phyloP scores from a whole-genome alignment of 805 yeast species.

The Metschnikowia hibisci region DNA sequence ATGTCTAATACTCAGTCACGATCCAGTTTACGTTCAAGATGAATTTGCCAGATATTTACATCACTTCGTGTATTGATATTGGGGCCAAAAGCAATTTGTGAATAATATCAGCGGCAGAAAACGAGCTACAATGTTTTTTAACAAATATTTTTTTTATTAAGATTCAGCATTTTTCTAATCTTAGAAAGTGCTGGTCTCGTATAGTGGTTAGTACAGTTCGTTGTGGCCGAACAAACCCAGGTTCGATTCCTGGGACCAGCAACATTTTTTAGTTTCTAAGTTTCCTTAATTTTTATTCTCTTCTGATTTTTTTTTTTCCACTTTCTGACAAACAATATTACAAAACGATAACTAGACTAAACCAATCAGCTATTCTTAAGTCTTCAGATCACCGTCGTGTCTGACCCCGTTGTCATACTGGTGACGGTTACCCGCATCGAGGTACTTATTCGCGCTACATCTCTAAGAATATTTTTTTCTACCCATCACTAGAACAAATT shows the following conservation, averaged over 20 bases:
- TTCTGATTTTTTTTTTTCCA: neutral
- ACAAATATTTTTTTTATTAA: too few relatives aligned
- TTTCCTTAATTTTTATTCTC: neutral
- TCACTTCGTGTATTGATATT: too few relatives aligned
- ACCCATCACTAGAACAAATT: neutral
- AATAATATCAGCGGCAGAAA: too few relatives aligned
- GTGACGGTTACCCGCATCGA: constrained; percentile 15
- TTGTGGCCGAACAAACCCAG: constrained; percentile 73
- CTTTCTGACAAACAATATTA: too few relatives aligned
- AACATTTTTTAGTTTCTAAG: constrained; percentile 26
- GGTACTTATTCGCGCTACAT: constrained; percentile 3
- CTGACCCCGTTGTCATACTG: too few relatives aligned
- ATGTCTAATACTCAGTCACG: too few relatives aligned
- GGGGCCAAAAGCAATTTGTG: too few relatives aligned
- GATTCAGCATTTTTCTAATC: neutral
- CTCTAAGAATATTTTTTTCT: neutral
- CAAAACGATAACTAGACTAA: too few relatives aligned
- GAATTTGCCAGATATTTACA: too few relatives aligned
- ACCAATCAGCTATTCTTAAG: too few relatives aligned
- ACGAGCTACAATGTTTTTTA: too few relatives aligned
- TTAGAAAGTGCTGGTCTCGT: constrained; percentile 37
- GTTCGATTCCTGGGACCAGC: constrained; percentile 75
- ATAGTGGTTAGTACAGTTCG: constrained; percentile 72
- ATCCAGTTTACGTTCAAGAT: too few relatives aligned
- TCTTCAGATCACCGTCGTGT: neutral